Evolutionary conservation across 1,284 basidiomycete genomes (phyloP).

Genomic region (Malassezia psittaci): DNA sequence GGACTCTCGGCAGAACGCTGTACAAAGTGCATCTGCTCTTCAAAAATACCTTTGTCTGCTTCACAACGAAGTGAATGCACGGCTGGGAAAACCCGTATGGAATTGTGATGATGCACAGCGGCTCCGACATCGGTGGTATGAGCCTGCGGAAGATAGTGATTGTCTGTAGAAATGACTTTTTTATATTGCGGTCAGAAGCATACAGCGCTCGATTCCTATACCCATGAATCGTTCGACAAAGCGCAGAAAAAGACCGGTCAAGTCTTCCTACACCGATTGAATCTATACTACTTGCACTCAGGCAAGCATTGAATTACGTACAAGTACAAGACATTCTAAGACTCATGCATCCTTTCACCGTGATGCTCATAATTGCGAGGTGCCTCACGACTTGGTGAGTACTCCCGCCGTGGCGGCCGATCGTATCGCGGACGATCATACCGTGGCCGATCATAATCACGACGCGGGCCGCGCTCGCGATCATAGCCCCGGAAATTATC

Average conservation of each 20-base stretch:
- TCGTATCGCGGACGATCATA: conserved; percentile 31
- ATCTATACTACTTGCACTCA: no score
- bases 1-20: conserved; percentile 18
- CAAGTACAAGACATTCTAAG: no score
- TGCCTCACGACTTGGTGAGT: not conserved
- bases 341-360: not conserved
- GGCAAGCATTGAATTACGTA: no score
- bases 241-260: no score
- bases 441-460: not conserved
- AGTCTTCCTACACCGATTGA: no score
- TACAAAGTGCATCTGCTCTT: conserved; percentile 17
- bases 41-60: conserved; percentile 40
- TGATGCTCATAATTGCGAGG: not conserved
- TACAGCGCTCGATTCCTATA: no score
- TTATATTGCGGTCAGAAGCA: no score
- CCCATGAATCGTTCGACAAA: not conserved
- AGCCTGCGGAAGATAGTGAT: conserved; percentile 32
- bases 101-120: conserved; percentile 26
- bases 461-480: conserved; percentile 49
- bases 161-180: conserved; percentile 14
- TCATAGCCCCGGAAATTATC: conserved; percentile 47
- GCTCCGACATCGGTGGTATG: conserved; percentile 34
- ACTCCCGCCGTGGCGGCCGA: not conserved
- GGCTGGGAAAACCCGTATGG: conserved; percentile 37
- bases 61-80: conserved; percentile 44